phyloP scores from a whole-genome alignment of 2,329 filamentous ascomycete genomes.

The Colletotrichum godetiae region DNA sequence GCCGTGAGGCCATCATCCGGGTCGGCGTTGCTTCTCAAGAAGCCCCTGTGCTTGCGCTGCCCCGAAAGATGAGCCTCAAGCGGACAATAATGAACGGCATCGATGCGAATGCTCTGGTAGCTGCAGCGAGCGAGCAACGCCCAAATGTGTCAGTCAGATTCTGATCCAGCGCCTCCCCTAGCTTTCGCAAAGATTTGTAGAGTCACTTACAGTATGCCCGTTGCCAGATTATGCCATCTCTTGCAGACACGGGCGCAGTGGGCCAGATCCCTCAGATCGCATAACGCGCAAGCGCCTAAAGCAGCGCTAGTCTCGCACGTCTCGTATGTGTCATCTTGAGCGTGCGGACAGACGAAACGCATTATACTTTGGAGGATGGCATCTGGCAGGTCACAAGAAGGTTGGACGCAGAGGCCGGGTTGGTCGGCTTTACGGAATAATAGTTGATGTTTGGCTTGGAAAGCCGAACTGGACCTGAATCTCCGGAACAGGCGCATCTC shows the following conservation, averaged over 20 bases:
- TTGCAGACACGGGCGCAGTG: constrained; percentile 80
- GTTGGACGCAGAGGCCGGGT: not conserved
- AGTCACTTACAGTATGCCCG: constrained; percentile 70
- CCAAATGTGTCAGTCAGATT: not conserved
- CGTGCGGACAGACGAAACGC: constrained; percentile 83
- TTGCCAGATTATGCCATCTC: constrained; percentile 70
- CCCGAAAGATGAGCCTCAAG: constrained; percentile 85
- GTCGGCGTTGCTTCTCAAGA: constrained; percentile 80
- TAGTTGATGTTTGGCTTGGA: not conserved
- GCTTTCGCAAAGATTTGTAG: not conserved
- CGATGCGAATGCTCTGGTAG: constrained; percentile 90
- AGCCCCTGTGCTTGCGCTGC: constrained; percentile 77
- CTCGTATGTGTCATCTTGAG: constrained; percentile 80
- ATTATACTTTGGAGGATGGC: constrained; percentile 82
- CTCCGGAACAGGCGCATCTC: not conserved
- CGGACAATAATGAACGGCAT: constrained; percentile 93
- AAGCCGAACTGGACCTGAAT: not conserved
- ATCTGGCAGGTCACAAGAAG: constrained; percentile 64
- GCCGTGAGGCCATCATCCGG: constrained; percentile 82
- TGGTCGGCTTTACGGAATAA: not conserved
- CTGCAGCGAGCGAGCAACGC: constrained; percentile 54
- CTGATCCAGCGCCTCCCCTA: not conserved
- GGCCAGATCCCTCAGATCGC: constrained; percentile 88
- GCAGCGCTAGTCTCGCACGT: constrained; percentile 83
- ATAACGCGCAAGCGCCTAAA: constrained; percentile 89